These are phyloP conservation scores for Mortierella sp. DNA, from an alignment of 371 early-diverging fungal genomes.

Conservation along the genomic window DNA sequence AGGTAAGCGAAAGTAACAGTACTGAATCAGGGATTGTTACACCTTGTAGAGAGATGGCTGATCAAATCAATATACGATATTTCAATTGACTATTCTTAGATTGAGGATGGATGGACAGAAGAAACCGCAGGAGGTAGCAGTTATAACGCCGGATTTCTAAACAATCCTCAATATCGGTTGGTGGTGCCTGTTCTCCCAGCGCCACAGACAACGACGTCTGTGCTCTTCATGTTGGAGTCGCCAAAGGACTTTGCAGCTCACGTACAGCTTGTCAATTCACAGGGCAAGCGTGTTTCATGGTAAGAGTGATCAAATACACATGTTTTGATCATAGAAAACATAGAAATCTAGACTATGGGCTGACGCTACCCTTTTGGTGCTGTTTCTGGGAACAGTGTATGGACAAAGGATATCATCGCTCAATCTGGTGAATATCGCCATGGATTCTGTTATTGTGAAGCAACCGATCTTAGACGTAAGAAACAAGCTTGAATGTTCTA, in stretches of 20 bases:
- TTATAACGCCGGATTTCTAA: conserved; percentile 73
- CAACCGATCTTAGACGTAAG: conserved; percentile 67
- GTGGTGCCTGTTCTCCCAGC: conserved; percentile 60
- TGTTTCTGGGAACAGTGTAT: conserved; percentile 61
- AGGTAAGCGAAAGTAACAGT: conserved; percentile 51
- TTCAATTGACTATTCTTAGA: conserved; percentile 41
- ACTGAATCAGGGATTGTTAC: not conserved
- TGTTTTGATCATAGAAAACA: not conserved
- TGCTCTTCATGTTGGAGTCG: conserved; percentile 75
- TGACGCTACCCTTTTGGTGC: not conserved
- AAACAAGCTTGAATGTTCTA: too few relatives aligned
- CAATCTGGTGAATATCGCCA: conserved; percentile 81
- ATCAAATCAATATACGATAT: not conserved
- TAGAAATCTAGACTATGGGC: not conserved
- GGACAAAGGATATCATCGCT: conserved; percentile 74
- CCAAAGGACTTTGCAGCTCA: conserved; percentile 77
- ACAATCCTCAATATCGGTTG: conserved; percentile 85
- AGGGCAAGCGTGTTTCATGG: conserved; percentile 77
- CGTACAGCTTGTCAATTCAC: conserved; percentile 74
- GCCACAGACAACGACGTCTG: conserved; percentile 35
- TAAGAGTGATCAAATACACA: conserved; percentile 20
- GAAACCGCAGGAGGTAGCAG: conserved; percentile 88
- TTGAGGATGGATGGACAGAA: conserved; percentile 78
- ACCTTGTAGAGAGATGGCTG: not conserved
- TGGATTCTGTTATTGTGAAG: conserved; percentile 79